Evolutionary conservation across 129 eudicot species (phyloP).

Genomic region (sunflower (Helianthus annuus)): HanXRQr2.0-SUNRISE NC_035442.2:111983345-111983844

Average conservation of each 20-base stretch:
- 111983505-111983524: too few species aligned
- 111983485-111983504: neutral
- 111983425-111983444: neutral
- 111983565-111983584: neutral
- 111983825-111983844: slow-evolving; percentile 36
- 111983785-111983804: neutral
- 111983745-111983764: neutral
- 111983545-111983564: too few species aligned
- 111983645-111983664: slow-evolving; percentile 1
- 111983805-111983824: slow-evolving; percentile 29
- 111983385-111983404: slow-evolving; percentile 7
- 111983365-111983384: neutral
- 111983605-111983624: neutral
- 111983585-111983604: neutral
- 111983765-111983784: too few species aligned
- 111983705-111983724: neutral
- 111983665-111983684: neutral
- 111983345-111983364: neutral
- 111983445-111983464: neutral
- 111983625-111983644: neutral
- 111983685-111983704: neutral
- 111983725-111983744: neutral
- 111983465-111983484: neutral
- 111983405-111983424: neutral
- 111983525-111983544: too few species aligned